Evolutionary conservation across 2,329 filamentous ascomycete genomes (phyloP).

Genomic region (Aspergillus felis): DNA sequence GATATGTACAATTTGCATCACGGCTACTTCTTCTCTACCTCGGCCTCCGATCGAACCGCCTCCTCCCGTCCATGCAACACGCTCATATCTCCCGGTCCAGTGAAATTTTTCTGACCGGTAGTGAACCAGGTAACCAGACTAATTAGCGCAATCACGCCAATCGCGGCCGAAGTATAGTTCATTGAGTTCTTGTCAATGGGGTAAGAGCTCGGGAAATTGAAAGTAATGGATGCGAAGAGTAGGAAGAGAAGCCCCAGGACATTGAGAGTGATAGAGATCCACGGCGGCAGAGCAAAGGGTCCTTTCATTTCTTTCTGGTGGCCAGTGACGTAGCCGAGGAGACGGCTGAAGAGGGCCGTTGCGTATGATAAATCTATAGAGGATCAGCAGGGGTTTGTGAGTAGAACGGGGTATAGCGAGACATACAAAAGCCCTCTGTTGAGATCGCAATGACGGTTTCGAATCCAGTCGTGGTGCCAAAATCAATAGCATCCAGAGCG

Average conservation of each 20-base stretch:
- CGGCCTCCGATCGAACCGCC: neutral
- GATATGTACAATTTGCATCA: neutral
- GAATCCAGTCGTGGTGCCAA: constrained; percentile 53
- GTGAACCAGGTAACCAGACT: constrained; percentile 50
- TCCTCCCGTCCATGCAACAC: constrained; percentile 7
- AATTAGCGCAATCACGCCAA: constrained; percentile 52
- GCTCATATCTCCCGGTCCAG: constrained; percentile 38
- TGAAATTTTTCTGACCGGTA: constrained; percentile 49
- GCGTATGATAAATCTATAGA: constrained; percentile 52
- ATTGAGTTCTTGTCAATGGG: constrained; percentile 54
- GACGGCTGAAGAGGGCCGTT: constrained; percentile 50
- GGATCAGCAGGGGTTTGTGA: neutral
- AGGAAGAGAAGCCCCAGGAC: constrained; percentile 50
- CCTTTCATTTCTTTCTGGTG: constrained; percentile 36
- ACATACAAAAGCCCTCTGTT: constrained; percentile 54
- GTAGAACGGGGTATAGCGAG: no score
- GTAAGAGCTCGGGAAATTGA: constrained; percentile 51
- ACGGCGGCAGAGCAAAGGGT: constrained; percentile 40
- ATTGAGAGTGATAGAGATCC: constrained; percentile 47
- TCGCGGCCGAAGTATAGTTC: constrained; percentile 57
- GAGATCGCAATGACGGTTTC: constrained; percentile 56
- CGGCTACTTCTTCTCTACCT: neutral
- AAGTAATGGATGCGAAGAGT: constrained; percentile 52
- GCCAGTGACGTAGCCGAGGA: constrained; percentile 45
- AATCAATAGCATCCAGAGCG: constrained; percentile 53